Conservation (phyloP, 2,329 filamentous ascomycete species). For the Meredithiella fracta region DNA sequence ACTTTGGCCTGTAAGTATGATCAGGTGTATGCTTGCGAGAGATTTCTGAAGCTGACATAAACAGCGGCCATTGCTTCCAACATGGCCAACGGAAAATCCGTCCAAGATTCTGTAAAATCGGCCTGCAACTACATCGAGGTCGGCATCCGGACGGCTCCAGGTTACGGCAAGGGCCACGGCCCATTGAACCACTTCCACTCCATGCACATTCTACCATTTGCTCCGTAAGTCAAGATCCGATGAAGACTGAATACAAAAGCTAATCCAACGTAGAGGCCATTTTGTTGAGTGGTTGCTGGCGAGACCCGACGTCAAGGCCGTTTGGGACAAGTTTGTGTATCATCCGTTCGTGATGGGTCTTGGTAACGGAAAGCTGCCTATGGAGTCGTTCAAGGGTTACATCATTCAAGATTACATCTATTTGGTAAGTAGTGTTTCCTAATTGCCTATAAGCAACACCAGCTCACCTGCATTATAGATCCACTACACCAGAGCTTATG, state of each 20-base stretch:
- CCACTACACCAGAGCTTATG: constrained; percentile 77
- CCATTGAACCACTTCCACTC: constrained; percentile 71
- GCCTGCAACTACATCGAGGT: constrained; percentile 57
- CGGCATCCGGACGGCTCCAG: constrained; percentile 48
- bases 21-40: background rate
- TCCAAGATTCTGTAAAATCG: constrained; percentile 45
- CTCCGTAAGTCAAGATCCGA: constrained; percentile 33
- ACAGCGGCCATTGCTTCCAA: constrained; percentile 60
- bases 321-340: constrained; percentile 62
- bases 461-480: constrained; percentile 30
- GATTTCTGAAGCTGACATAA: background rate
- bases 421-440: constrained; percentile 36
- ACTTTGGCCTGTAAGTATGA: constrained; percentile 61
- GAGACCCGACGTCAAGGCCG: constrained; percentile 51
- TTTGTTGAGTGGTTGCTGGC: constrained; percentile 74
- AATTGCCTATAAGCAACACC: background rate
- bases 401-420: constrained; percentile 88
- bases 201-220: constrained; percentile 48
- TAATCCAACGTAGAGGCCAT: constrained; percentile 35
- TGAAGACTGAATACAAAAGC: background rate
- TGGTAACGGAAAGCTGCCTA: constrained; percentile 56
- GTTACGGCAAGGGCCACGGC: constrained; percentile 49
- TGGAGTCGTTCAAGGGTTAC: constrained; percentile 72
- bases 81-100: constrained; percentile 40
- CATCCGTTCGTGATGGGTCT: constrained; percentile 70